These are phyloP conservation scores for Canariomyces notabilis DNA, from an alignment of 2,329 filamentous ascomycete species.

Conservation along the genomic window DNA sequence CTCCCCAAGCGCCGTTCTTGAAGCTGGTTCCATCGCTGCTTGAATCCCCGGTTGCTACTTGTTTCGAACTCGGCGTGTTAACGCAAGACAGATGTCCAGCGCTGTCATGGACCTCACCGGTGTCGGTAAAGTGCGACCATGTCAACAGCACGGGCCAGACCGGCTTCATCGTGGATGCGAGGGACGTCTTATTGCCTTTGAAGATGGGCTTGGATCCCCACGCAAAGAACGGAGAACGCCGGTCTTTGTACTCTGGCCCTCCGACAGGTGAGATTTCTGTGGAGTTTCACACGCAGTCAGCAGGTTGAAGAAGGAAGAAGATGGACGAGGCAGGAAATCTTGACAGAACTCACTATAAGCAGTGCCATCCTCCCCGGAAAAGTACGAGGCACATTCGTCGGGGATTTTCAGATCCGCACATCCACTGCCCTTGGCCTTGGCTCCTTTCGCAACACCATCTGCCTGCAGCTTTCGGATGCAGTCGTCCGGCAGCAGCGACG, in stretches of 20 bases:
- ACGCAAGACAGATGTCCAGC: constrained; percentile 15
- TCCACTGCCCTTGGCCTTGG: not conserved
- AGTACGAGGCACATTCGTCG: constrained; percentile 7
- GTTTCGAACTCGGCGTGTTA: constrained; percentile 4
- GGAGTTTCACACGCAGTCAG: too few relatives aligned
- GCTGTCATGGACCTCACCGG: constrained; percentile 14
- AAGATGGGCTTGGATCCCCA: constrained; percentile 3
- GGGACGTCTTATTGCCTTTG: constrained; percentile 8
- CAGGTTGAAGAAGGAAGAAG: too few relatives aligned
- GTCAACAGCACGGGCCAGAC: constrained; percentile 20
- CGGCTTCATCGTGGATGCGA: constrained; percentile 6
- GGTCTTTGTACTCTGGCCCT: not conserved
- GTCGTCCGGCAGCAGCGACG: constrained; percentile 1
- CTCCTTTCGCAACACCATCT: constrained; percentile 2
- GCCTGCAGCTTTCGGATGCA: constrained; percentile 17
- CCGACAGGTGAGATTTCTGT: constrained; percentile 5
- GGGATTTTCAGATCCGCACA: constrained; percentile 15
- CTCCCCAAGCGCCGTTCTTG: not conserved
- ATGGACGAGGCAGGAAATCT: too few relatives aligned
- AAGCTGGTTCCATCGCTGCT: not conserved
- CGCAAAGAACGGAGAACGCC: constrained; percentile 11
- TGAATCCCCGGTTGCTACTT: not conserved
- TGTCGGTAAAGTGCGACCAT: constrained; percentile 18
- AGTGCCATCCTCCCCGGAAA: not conserved
- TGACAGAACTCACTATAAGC: constrained; percentile 14